Evolutionary conservation across 768 basidiomycete genomes (phyloP).

Genomic region (Agaricus sinodeliciosus): DNA sequence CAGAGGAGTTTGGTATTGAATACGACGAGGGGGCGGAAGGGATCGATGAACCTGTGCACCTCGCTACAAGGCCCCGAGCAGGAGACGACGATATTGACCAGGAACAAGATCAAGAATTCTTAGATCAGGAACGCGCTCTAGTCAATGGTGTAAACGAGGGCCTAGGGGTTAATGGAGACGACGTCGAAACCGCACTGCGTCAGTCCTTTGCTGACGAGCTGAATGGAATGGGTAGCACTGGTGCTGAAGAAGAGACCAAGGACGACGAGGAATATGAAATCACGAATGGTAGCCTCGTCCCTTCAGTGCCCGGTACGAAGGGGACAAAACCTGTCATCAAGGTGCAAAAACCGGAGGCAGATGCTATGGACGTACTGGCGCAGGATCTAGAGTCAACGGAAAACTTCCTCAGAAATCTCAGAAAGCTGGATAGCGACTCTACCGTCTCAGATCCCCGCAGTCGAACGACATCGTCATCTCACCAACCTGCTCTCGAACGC

Average conservation of each 20-base stretch:
- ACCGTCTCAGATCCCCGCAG: conserved; percentile 10
- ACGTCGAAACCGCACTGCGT: conserved; percentile 21
- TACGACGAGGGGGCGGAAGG: conserved; percentile 85
- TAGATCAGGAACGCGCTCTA: conserved; percentile 17
- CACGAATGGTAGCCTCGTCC: conserved; percentile 18
- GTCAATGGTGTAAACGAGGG: conserved; percentile 23
- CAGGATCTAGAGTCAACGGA: conserved; percentile 74
- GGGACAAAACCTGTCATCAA: conserved; percentile 19
- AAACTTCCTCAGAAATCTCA: conserved; percentile 67
- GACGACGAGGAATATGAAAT: conserved; percentile 4
- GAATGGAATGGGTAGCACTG: conserved; percentile 15
- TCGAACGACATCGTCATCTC: conserved; percentile 12
- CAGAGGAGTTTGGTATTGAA: conserved; percentile 87
- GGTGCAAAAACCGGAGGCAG: conserved; percentile 31
- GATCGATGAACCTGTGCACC: conserved; percentile 43
- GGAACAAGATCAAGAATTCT: conserved; percentile 2
- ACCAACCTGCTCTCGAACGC: conserved; percentile 51
- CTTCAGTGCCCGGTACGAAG: conserved; percentile 20
- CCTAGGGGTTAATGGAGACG: conserved; percentile 16
- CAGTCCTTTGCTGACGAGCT: conserved; percentile 41
- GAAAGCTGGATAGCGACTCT: conserved; percentile 56
- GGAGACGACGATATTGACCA: background rate
- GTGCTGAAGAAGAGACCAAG: conserved; percentile 15
- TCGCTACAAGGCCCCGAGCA: background rate
- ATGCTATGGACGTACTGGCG: conserved; percentile 68